Conservation (phyloP, 805 yeast genomes). For the Candida verbasci region DNA sequence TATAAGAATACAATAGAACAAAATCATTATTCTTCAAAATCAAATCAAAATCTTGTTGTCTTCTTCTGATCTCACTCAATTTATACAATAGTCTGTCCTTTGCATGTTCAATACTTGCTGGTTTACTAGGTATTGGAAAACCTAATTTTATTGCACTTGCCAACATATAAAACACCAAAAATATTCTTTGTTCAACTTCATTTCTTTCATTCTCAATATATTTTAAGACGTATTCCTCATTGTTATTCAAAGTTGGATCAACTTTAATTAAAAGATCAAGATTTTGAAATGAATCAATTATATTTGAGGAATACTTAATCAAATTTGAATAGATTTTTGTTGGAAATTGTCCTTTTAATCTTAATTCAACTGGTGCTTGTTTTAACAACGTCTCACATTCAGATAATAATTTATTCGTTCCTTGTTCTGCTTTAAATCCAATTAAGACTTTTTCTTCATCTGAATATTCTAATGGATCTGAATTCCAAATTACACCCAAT, state of each 20-base stretch:
- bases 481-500: constrained; percentile 76
- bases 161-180: constrained; percentile 71
- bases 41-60: constrained; percentile 18
- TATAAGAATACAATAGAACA: constrained; percentile 70
- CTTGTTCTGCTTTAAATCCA: constrained; percentile 45
- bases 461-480: constrained; percentile 59
- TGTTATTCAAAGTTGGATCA: constrained; percentile 48
- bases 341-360: constrained; percentile 74
- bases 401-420: constrained; percentile 49
- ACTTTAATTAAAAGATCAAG: constrained; percentile 63
- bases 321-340: constrained; percentile 45
- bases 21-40: constrained; percentile 63
- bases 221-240: constrained; percentile 54
- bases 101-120: constrained; percentile 75
- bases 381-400: constrained; percentile 57
- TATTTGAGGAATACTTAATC: constrained; percentile 53
- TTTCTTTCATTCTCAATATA: constrained; percentile 53
- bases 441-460: constrained; percentile 20
- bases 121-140: constrained; percentile 66
- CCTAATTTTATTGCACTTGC: constrained; percentile 74
- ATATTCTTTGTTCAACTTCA: constrained; percentile 69
- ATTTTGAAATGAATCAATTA: constrained; percentile 73
- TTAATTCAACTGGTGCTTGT: constrained; percentile 72
- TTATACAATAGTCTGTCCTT: constrained; percentile 65
- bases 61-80: constrained; percentile 52